Percentiles rank a stretch among this genome's conserved stretches.
phyloP scores from a whole-genome alignment of 176 grass and related monocot genomes.

The Zizania latifolia region DNA sequence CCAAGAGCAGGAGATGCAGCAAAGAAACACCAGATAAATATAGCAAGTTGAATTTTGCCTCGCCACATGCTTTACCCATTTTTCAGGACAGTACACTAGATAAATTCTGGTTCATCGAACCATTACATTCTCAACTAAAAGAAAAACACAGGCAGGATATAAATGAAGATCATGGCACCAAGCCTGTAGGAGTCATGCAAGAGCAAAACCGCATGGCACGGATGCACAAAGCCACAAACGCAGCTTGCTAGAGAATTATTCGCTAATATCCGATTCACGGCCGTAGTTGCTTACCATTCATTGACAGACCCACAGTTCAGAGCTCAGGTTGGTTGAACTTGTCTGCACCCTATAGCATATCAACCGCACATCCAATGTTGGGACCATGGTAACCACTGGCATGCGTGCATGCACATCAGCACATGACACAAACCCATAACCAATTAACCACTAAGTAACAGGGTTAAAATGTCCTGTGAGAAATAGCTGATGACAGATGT shows the following conservation, averaged over 20 bases:
- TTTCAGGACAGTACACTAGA: background rate
- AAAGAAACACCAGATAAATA: background rate
- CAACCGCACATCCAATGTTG: background rate
- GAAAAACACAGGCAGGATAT: background rate
- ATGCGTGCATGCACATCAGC: conserved; percentile 1
- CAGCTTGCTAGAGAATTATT: conserved; percentile 36
- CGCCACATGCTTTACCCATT: background rate
- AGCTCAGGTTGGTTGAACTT: conserved; percentile 25
- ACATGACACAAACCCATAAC: conserved; percentile 20
- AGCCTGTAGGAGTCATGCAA: conserved; percentile 1
- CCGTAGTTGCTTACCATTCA: background rate
- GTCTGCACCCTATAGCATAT: background rate
- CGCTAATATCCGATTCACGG: background rate
- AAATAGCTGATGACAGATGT: conserved; percentile 13
- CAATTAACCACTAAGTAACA: conserved; percentile 30
- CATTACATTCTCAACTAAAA: background rate
- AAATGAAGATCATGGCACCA: background rate
- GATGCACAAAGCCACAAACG: background rate
- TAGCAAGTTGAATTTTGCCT: background rate
- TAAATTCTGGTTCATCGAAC: background rate
- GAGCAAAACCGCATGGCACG: conserved; percentile 12
- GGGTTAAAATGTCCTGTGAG: conserved; percentile 51
- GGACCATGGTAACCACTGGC: background rate
- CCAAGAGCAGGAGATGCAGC: background rate
- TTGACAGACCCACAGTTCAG: conserved; percentile 5